Evolutionary conservation across 2,329 filamentous ascomycete species (phyloP).

Genomic region (Phialocephala subalpina): DNA sequence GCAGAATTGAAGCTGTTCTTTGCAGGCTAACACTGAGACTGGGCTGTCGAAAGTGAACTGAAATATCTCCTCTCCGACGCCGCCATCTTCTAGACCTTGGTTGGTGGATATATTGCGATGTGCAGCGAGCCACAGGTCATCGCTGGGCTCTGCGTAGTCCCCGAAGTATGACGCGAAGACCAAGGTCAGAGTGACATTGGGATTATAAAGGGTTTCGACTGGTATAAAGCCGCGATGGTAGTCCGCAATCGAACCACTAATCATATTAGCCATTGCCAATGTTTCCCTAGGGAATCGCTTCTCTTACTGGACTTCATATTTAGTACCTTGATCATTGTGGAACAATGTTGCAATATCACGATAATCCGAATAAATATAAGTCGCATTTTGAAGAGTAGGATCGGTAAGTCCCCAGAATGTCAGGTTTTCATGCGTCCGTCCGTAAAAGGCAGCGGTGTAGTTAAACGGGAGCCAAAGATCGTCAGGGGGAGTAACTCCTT

Average conservation of each 20-base stretch:
- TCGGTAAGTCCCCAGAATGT: background rate
- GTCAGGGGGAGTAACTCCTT: background rate
- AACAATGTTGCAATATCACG: background rate
- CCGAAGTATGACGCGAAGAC: conserved; percentile 4
- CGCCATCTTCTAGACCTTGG: background rate
- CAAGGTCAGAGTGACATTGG: background rate
- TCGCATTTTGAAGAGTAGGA: conserved; percentile 1
- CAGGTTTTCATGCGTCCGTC: background rate
- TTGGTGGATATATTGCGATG: background rate
- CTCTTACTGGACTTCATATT: background rate
- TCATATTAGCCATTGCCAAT: background rate
- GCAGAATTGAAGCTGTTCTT: conserved; percentile 5
- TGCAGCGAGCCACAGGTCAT: conserved; percentile 3
- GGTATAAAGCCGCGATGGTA: background rate
- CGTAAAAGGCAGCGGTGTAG: conserved; percentile 4
- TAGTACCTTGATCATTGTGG: background rate
- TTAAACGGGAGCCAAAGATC: background rate
- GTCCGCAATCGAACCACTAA: background rate
- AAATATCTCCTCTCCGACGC: background rate
- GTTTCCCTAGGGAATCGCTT: background rate
- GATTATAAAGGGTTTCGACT: background rate
- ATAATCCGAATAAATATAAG: conserved; percentile 2
- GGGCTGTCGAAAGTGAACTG: background rate
- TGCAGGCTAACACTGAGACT: background rate
- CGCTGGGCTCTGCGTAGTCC: background rate